phyloP scores from a whole-genome alignment of 306 rosid species.

The Neltuma alba region DNA sequence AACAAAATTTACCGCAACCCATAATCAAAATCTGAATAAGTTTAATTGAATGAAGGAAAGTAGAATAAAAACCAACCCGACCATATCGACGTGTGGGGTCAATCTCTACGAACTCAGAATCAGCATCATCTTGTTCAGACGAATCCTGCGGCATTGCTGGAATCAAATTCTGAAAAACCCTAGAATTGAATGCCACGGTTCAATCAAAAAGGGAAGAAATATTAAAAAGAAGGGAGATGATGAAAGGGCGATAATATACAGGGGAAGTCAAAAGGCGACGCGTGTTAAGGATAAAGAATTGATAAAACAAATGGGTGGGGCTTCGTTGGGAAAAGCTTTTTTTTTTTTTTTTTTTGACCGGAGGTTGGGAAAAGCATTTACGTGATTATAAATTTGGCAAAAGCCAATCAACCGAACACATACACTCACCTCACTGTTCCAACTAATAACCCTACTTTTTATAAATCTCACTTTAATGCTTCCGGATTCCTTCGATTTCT shows the following conservation, averaged over 20 bases:
- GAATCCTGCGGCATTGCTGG: conserved; percentile 67
- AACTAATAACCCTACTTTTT: no score
- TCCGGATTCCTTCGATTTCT: no score
- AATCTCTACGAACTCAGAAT: conserved; percentile 75
- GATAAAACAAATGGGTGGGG: neutral
- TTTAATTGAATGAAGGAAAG: neutral
- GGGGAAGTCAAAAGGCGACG: neutral
- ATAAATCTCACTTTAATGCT: no score
- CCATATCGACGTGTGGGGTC: conserved; percentile 93
- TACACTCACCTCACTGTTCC: conserved; percentile 6
- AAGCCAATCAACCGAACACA: neutral
- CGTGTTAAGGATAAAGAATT: neutral
- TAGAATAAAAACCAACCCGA: conserved; percentile 64
- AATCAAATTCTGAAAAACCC: conserved; percentile 8
- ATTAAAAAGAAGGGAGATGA: neutral
- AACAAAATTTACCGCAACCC: neutral
- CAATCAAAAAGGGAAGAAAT: neutral
- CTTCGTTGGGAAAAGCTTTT: no score
- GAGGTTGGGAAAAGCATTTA: neutral
- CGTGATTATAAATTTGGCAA: neutral
- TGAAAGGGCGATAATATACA: neutral
- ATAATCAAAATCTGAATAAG: neutral
- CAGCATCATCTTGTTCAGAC: conserved; percentile 70
- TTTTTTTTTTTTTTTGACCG: no score
- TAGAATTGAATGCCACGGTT: neutral